Evolutionary conservation across 352 stramenopile genomes (phyloP).

Genomic region (Pythium brachiatum): DNA sequence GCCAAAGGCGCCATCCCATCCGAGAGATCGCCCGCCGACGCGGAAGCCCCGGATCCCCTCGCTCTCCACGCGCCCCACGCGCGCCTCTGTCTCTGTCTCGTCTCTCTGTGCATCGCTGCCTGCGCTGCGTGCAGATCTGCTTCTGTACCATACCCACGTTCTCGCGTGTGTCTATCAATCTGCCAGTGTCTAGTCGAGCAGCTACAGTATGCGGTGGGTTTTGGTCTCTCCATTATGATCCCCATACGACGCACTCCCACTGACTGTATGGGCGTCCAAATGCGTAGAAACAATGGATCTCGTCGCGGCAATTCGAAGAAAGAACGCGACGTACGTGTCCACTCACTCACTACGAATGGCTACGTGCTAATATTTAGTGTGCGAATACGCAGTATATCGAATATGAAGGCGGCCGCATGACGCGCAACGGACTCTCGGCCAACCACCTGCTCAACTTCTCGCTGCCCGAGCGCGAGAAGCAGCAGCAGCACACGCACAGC

Average conservation of each 20-base stretch:
- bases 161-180: not conserved
- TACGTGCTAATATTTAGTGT: no score
- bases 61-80: not conserved
- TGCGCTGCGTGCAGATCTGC: not conserved
- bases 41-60: slow-evolving; percentile 1
- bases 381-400: slow-evolving; percentile 21
- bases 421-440: slow-evolving; percentile 64
- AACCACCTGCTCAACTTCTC: slow-evolving; percentile 87
- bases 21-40: slow-evolving; percentile 7
- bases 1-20: slow-evolving; percentile 3
- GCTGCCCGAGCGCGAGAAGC: slow-evolving; percentile 68
- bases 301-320: slow-evolving; percentile 23
- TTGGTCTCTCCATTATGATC: not conserved
- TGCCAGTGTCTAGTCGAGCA: not conserved
- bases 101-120: not conserved
- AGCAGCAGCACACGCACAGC: slow-evolving; percentile 33
- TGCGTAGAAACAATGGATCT: slow-evolving; percentile 24
- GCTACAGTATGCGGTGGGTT: slow-evolving; percentile 18
- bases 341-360: no score
- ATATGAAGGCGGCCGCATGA: slow-evolving; percentile 41
- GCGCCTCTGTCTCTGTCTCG: not conserved
- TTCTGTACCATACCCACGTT: not conserved
- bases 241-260: not conserved
- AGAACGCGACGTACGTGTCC: slow-evolving; percentile 28
- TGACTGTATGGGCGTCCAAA: not conserved